Evolutionary conservation across 352 stramenopile species (phyloP).

Genomic region (Pythium oligandrum): DNA sequence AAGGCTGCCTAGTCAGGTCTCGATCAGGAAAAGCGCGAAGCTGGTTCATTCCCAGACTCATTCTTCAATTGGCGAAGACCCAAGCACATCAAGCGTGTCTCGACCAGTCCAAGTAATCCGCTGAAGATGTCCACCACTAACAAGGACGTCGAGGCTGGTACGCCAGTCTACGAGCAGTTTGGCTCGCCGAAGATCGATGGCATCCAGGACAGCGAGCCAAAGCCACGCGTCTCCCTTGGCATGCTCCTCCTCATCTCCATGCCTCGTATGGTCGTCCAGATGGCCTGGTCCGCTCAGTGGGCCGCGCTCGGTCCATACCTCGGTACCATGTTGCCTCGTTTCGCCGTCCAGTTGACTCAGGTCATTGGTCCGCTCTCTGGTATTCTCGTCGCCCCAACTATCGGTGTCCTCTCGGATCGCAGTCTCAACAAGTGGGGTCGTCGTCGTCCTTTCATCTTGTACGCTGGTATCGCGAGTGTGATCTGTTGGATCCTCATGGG

Average conservation of each 20-base stretch:
- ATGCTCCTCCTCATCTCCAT: slow-evolving; percentile 46
- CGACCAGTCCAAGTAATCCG: background rate
- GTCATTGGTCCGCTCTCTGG: slow-evolving; percentile 20
- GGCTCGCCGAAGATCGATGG: slow-evolving; percentile 9
- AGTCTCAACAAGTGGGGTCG: slow-evolving; percentile 16
- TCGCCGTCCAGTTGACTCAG: slow-evolving; percentile 30
- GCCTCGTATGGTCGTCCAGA: slow-evolving; percentile 17
- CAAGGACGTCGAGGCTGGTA: slow-evolving; percentile 2
- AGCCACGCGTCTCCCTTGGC: slow-evolving; percentile 17
- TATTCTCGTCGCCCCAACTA: slow-evolving; percentile 18
- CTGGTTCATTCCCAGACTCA: too few species aligned
- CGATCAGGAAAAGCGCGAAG: too few species aligned
- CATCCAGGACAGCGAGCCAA: slow-evolving; percentile 9
- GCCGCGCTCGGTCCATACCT: slow-evolving; percentile 39
- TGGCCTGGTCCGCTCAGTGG: slow-evolving; percentile 35
- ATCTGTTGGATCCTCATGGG: slow-evolving; percentile 55
- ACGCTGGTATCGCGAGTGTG: slow-evolving; percentile 23
- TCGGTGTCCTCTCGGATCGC: slow-evolving; percentile 10
- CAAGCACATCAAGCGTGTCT: too few species aligned
- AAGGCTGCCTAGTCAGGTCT: too few species aligned
- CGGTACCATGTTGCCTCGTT: slow-evolving; percentile 33
- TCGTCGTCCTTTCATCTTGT: slow-evolving; percentile 1
- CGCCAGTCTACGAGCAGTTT: slow-evolving; percentile 10
- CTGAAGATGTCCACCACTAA: background rate
- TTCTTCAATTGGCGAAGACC: too few species aligned